Conservation (phyloP, 2,329 filamentous ascomycete genomes). For the Fusarium oligoseptatum region DNA sequence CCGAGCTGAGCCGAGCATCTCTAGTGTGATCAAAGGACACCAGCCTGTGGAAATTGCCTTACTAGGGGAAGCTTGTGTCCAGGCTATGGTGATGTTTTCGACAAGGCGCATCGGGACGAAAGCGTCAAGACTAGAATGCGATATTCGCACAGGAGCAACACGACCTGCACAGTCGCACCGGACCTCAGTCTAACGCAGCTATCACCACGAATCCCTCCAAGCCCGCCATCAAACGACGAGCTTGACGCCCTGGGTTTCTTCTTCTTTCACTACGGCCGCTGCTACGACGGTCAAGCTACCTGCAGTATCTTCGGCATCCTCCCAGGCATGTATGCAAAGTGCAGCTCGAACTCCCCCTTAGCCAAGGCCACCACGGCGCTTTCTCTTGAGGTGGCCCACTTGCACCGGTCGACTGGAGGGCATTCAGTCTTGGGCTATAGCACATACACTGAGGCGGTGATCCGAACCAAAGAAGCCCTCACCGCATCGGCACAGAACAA, state of each 20-base stretch:
- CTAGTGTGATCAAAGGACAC: background rate
- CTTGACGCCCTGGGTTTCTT: constrained; percentile 7
- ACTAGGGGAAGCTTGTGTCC: background rate
- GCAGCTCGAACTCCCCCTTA: constrained; percentile 1
- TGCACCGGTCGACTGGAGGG: background rate
- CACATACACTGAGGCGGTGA: background rate
- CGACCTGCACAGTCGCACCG: background rate
- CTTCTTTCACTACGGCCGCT: constrained; percentile 8
- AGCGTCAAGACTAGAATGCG: background rate
- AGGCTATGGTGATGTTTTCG: background rate
- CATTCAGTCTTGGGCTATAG: background rate
- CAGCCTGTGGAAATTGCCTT: background rate
- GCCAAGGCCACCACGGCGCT: constrained; percentile 9
- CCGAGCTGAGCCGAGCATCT: background rate
- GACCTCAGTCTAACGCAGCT: background rate
- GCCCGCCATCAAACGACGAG: background rate
- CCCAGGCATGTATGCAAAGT: constrained; percentile 4
- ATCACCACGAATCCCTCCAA: background rate
- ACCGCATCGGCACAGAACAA: background rate
- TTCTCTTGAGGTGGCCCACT: constrained; percentile 5
- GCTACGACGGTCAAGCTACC: background rate
- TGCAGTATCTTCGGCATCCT: constrained; percentile 17
- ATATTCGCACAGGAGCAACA: background rate
- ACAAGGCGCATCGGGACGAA: background rate
- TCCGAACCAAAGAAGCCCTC: constrained; percentile 3